These are phyloP conservation scores for Aspergillus udagawae DNA, from an alignment of 2,329 filamentous ascomycete species.

Conservation along the genomic window DNA sequence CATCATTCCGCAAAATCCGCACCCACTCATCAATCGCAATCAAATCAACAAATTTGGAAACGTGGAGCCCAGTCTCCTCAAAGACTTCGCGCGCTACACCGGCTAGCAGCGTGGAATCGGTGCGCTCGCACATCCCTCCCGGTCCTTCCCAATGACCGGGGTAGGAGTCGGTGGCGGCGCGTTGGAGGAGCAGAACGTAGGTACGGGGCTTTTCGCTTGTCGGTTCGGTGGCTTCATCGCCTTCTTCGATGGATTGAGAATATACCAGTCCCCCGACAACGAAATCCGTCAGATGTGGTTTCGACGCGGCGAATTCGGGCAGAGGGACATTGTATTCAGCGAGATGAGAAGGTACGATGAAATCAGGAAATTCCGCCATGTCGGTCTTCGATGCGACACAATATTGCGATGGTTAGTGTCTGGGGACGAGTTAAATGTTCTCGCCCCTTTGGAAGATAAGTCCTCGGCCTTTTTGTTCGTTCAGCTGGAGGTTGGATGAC, in stretches of 20 bases:
- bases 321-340: conserved; percentile 26
- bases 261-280: conserved; percentile 29
- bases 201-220: conserved; percentile 16
- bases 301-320: conserved; percentile 20
- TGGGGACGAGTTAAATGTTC: not conserved
- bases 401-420: too few relatives aligned
- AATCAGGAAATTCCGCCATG: conserved; percentile 1
- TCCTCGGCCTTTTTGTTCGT: not conserved
- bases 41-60: conserved; percentile 40
- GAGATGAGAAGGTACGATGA: conserved; percentile 27
- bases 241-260: conserved; percentile 5
- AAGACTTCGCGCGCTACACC: conserved; percentile 48
- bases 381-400: not conserved
- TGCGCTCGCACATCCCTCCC: conserved; percentile 46
- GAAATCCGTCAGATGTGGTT: conserved; percentile 26
- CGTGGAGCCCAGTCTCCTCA: conserved; percentile 50
- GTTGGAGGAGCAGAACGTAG: conserved; percentile 44
- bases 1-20: conserved; percentile 19
- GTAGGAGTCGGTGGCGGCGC: conserved; percentile 37
- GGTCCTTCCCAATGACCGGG: conserved; percentile 49
- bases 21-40: conserved; percentile 35
- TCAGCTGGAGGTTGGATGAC: not conserved
- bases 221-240: not conserved
- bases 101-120: conserved; percentile 47
- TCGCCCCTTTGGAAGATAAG: not conserved